These are phyloP conservation scores for Ophiostoma montium DNA, from an alignment of 2,329 filamentous ascomycete genomes.

Conservation along the genomic window DNA sequence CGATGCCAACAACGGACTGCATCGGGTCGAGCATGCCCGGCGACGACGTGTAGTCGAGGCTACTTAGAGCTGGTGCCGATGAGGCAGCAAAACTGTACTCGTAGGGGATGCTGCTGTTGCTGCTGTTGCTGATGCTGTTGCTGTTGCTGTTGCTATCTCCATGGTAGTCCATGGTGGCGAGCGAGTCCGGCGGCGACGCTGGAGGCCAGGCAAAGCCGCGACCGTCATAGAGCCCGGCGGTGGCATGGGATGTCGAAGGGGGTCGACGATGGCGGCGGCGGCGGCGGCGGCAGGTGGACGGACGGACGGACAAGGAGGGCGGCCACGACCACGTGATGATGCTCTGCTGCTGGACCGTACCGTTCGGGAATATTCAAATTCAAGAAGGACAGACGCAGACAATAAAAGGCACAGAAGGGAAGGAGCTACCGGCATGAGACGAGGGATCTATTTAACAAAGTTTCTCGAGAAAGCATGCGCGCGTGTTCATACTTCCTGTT, in stretches of 20 bases:
- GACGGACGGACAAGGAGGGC: background rate
- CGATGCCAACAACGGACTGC: background rate
- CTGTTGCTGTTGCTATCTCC: background rate
- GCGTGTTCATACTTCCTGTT: constrained; percentile 2
- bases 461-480: background rate
- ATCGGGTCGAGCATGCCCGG: background rate
- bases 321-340: too few relatives aligned
- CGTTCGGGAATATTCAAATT: too few relatives aligned
- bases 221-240: constrained; percentile 5
- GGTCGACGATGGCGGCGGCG: too few relatives aligned
- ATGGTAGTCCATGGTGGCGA: constrained; percentile 2
- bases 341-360: too few relatives aligned
- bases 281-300: too few relatives aligned
- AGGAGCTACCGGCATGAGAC: background rate
- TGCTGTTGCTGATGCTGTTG: background rate
- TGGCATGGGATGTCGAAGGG: background rate
- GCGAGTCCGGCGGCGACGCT: constrained; percentile 5
- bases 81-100: background rate
- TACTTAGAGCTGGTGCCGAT: background rate
- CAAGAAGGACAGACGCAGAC: background rate
- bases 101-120: background rate
- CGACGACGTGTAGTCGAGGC: background rate
- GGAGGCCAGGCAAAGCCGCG: constrained; percentile 2
- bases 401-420: background rate
- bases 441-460: constrained; percentile 4